Evolutionary conservation across 129 eudicot genomes (phyloP), one percentile per base, ranked within the genome.

Genomic region (Flaveria bidentis): DNA sequence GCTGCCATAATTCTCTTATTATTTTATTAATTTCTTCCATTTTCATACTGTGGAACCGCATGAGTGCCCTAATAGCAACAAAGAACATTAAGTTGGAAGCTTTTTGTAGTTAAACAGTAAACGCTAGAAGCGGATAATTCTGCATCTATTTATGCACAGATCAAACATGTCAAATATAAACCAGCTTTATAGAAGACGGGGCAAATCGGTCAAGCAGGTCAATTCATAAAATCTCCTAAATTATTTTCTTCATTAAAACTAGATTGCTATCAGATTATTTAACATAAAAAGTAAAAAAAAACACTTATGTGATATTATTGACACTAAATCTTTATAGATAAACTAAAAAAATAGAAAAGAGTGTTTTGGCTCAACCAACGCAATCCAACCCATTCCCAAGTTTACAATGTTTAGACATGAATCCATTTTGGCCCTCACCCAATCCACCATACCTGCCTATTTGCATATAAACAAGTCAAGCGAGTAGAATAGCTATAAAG

Each of bases 21-120:
- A 94, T 94, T 78, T 92, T 94, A 73, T 91, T 91, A 56, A 94
- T 91, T 86, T 94, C 98, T 77, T 94, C 98, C 98, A 94, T 94
- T 86, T 94, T 94, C 97, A 91, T 85, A 2, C 93, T 42, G 86
- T 91, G 98, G 83, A 94, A 88, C 50, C 98, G 96, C 98, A 94
- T 94, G 25, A 94, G 66, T 90, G 96, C 83, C 96, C 91, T 70
- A 71, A 51, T 62, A 47, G 57, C 66, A 57, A 58, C 22, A 69
- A 79, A 78, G 62, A 42, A 62, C 45, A 62, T 53, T 20, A 66
- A 3, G 36, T 8, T 65, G 22, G 50, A 64, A 57, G 50, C 61
- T 20, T 57, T 60, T 67, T 36, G 57, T 45, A 63, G 52, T 73
- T 44, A 23, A 23, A 23, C 26, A 23, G 26, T 23, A 23, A 23